Evolutionary conservation across 2,329 filamentous ascomycete species (phyloP), one percentile per base, ranked within the genome.

Genomic region (Scytalidium lignicola): DNA sequence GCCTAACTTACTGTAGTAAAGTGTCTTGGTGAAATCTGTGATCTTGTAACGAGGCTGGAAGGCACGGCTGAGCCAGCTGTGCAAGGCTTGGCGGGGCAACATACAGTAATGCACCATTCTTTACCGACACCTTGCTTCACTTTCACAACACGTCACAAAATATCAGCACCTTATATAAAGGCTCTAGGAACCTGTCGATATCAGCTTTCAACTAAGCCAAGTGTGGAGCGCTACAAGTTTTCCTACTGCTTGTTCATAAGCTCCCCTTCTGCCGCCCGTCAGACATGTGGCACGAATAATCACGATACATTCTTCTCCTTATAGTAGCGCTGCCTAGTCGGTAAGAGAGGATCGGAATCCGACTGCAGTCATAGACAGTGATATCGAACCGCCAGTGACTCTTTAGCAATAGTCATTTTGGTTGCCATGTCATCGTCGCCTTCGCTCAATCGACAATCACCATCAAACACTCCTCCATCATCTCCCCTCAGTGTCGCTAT

Each of bases 401-500:
- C 5, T 26, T 26, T 26, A 26, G 23, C 23, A 6, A 37, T 13
- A 5, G 32, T 37, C 32, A 37, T 9, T 17, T 5, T 7, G 15
- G 10, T 17, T 37, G n/a, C 5, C 10, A 37, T 37, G 32, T 37
- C 32, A 37, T 37, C 32, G 6, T 37, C 32, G n/a, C 32, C 32
- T 37, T 17, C 32, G 4, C 5, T 13, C 5, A 17, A 13, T 13
- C 6, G 15, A 17, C 45, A 13, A 41, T 54, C 54, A 40, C 47
- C 49, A 41, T 49, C 43, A 28, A 40, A 56, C 43, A 54, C 47
- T 32, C 51, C 58, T 20, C 55, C 59, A 12, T 43, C 56, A 41
- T 59, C 56, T 32, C 56, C 61, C 9, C 50, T 57, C 43, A 51
- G 46, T 12, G 37, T 57, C 17, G 37, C 51, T n/a, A 37, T 37